A percentile compares a stretch with the other conserved stretches of the same genome.
These are phyloP conservation scores for Trichodelitschia bisporula DNA, from an alignment of 495 filamentous ascomycete genomes.

Conservation along the genomic window DNA sequence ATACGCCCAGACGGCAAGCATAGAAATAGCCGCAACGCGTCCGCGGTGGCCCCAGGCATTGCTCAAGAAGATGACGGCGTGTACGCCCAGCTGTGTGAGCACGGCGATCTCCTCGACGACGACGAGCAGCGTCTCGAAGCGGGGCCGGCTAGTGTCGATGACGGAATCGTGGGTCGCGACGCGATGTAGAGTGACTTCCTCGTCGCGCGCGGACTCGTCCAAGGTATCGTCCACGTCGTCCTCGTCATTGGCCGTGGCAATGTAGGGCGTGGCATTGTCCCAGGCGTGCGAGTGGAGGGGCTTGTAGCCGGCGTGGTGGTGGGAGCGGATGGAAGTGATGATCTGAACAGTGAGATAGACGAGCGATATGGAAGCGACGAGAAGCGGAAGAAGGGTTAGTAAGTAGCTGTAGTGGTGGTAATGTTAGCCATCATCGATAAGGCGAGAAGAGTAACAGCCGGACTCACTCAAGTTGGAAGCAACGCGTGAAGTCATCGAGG, in stretches of 20 bases:
- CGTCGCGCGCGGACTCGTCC: conserved; percentile 13
- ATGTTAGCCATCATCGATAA: conserved; percentile 2
- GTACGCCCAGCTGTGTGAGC: conserved; percentile 41
- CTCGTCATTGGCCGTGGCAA: conserved; percentile 10
- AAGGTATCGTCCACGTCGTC: conserved; percentile 40
- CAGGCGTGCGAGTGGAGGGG: neutral
- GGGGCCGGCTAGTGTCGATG: conserved; percentile 52
- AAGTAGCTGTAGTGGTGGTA: conserved; percentile 38
- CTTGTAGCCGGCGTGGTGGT: conserved; percentile 24
- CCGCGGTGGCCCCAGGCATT: conserved; percentile 29
- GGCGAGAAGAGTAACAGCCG: too few species aligned
- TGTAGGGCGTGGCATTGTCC: conserved; percentile 2
- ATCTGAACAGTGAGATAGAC: conserved; percentile 33
- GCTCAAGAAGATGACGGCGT: conserved; percentile 31
- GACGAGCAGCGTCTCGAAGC: conserved; percentile 42
- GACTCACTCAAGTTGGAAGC: conserved; percentile 80
- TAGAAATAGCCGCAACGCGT: conserved; percentile 34
- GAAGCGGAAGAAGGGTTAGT: conserved; percentile 57
- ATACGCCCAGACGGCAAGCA: conserved; percentile 55
- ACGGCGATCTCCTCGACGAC: conserved; percentile 51
- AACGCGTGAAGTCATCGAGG: conserved; percentile 66
- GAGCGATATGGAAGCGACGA: conserved; percentile 42
- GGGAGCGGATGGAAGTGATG: conserved; percentile 22
- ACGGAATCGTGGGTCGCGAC: conserved; percentile 38
- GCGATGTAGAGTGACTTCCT: conserved; percentile 29